A percentile compares a stretch with the other conserved stretches of the same genome.
phyloP scores from a whole-genome alignment of 2,329 filamentous ascomycete species.

The Elsinoe fawcettii region DNA sequence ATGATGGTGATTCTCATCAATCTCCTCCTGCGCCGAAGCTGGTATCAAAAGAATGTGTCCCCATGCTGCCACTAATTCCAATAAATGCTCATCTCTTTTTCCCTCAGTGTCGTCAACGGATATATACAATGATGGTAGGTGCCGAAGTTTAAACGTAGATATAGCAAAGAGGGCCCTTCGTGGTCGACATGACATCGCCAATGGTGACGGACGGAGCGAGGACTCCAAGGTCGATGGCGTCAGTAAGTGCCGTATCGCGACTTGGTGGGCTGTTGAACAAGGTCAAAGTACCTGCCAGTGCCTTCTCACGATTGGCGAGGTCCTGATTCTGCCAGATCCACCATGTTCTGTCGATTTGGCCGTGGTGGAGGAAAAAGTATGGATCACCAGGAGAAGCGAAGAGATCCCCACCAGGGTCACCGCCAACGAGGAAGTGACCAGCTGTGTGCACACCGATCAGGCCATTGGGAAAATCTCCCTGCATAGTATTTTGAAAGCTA shows the following conservation, averaged over 20 bases:
- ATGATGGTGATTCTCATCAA: background rate
- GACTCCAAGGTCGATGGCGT: slow-evolving; percentile 35
- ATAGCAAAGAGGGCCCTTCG: slow-evolving; percentile 41
- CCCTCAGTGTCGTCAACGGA: background rate
- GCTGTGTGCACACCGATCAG: slow-evolving; percentile 35
- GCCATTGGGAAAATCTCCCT: slow-evolving; percentile 20
- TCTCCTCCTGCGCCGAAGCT: background rate
- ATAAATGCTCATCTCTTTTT: background rate
- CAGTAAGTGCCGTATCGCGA: slow-evolving; percentile 37
- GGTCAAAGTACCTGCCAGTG: slow-evolving; percentile 37
- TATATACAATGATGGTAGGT: background rate
- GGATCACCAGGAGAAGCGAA: slow-evolving; percentile 40
- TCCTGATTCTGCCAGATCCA: slow-evolving; percentile 46
- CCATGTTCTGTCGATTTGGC: slow-evolving; percentile 41
- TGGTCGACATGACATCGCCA: slow-evolving; percentile 35
- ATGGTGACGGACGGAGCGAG: slow-evolving; percentile 30
- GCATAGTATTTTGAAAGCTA: slow-evolving; percentile 25
- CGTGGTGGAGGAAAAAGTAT: slow-evolving; percentile 43
- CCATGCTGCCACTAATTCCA: background rate
- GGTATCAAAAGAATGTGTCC: slow-evolving; percentile 8
- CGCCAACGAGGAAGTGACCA: slow-evolving; percentile 42
- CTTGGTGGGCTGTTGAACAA: slow-evolving; percentile 37
- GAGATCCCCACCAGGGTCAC: slow-evolving; percentile 39
- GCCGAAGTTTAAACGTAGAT: slow-evolving; percentile 31
- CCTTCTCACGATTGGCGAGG: slow-evolving; percentile 28